A percentile compares a stretch with the other conserved stretches of the same genome.
Conservation (phyloP, 192 early-diverging fungal genomes). For the Gigaspora rosea region DNA sequence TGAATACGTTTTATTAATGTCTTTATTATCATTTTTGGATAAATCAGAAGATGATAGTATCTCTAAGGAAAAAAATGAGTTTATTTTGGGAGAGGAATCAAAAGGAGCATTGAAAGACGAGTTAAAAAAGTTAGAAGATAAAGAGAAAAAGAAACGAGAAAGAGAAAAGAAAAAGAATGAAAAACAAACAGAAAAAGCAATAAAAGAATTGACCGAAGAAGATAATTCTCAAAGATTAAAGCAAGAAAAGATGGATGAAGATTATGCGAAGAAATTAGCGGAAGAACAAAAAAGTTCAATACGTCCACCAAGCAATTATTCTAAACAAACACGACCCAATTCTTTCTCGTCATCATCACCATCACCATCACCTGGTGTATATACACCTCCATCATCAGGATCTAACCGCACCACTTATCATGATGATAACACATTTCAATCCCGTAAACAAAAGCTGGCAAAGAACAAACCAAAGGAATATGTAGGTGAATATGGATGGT, state of each 20-base stretch:
- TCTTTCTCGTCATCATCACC: too few relatives aligned
- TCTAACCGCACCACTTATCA: too few relatives aligned
- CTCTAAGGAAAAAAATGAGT: slow-evolving; percentile 4
- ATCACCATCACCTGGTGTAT: too few relatives aligned
- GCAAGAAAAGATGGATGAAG: slow-evolving; percentile 29
- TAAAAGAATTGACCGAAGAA: neutral
- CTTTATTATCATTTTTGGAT: slow-evolving; percentile 27
- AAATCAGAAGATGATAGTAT: slow-evolving; percentile 18
- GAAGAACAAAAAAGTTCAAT: neutral
- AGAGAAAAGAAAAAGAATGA: neutral
- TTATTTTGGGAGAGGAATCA: neutral
- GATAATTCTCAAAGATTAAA: neutral
- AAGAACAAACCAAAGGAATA: too few relatives aligned
- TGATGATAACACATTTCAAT: too few relatives aligned
- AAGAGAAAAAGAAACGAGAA: neutral
- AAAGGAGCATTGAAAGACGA: neutral
- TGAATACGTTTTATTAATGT: slow-evolving; percentile 19
- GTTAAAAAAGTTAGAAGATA: neutral
- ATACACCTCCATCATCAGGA: too few relatives aligned
- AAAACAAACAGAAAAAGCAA: neutral
- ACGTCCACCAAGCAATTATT: too few relatives aligned
- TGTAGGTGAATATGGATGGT: too few relatives aligned
- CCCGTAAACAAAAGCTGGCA: too few relatives aligned
- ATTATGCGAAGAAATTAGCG: slow-evolving; percentile 14
- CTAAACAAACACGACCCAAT: too few relatives aligned